phyloP scores from a whole-genome alignment of 2,329 filamentous ascomycete genomes.

The Diaporthe citrichinensis region DNA sequence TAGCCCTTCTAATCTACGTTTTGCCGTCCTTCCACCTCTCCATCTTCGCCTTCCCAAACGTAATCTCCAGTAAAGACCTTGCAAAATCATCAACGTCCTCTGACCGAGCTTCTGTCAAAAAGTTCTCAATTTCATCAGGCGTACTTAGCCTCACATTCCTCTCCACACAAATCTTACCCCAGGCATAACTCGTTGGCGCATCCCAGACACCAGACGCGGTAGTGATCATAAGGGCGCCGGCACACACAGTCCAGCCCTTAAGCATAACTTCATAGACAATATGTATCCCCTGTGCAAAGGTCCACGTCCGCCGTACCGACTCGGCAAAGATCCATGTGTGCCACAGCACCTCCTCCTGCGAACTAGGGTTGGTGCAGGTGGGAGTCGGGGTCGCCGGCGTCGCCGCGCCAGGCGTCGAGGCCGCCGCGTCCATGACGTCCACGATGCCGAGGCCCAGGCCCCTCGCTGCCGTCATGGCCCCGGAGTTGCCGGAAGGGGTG shows the following conservation, averaged over 20 bases:
- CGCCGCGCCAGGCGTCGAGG: not conserved
- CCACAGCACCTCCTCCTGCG: conserved; percentile 36
- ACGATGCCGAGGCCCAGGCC: conserved; percentile 19
- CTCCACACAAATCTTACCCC: conserved; percentile 18
- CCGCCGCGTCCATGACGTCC: not conserved
- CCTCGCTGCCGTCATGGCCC: not conserved
- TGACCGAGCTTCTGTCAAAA: not conserved
- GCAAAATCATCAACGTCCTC: conserved; percentile 35
- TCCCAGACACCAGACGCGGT: conserved; percentile 29
- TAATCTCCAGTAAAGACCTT: conserved; percentile 17
- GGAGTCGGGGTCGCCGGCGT: not conserved
- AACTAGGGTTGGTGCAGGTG: not conserved
- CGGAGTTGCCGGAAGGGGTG: not conserved
- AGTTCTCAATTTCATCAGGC: not conserved
- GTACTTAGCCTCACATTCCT: not conserved
- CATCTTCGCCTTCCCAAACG: conserved; percentile 35
- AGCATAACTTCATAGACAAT: conserved; percentile 17
- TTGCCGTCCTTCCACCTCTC: conserved; percentile 18
- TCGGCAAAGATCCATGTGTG: conserved; percentile 36
- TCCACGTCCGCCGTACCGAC: conserved; percentile 37
- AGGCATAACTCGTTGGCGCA: conserved; percentile 26
- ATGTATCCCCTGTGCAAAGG: not conserved
- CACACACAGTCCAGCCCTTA: conserved; percentile 10
- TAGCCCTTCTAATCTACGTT: not conserved
- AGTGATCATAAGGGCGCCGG: conserved; percentile 20